phyloP scores from a whole-genome alignment of 192 early-diverging fungal species.

The Entomortierella beljakovae region DNA sequence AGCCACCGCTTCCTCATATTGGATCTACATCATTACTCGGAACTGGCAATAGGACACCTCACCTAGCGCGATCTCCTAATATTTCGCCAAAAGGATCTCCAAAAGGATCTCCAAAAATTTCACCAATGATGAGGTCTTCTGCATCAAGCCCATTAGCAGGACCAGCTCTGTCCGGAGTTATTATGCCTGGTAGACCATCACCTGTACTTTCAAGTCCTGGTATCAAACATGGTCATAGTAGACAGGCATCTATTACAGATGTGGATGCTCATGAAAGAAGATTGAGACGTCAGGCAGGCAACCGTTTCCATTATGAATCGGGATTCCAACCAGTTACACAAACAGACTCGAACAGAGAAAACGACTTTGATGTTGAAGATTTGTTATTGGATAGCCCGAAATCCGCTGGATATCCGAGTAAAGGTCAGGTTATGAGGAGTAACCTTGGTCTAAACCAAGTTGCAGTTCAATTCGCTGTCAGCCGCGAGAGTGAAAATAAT shows the following conservation, averaged over 20 bases:
- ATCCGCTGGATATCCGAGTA: conserved; percentile 10
- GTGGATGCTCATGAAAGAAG: conserved; percentile 52
- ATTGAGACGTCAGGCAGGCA: conserved; percentile 29
- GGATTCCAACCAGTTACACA: conserved; percentile 32
- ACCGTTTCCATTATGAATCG: conserved; percentile 49
- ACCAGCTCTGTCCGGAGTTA: conserved; percentile 35
- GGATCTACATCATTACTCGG: conserved; percentile 19
- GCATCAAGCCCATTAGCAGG: conserved; percentile 50
- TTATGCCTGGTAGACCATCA: conserved; percentile 31
- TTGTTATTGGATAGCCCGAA: conserved; percentile 40
- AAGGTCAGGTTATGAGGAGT: neutral
- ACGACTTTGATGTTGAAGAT: conserved; percentile 37
- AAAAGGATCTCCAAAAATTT: conserved; percentile 48
- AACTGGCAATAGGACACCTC: conserved; percentile 32
- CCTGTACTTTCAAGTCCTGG: conserved; percentile 21
- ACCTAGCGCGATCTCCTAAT: conserved; percentile 45
- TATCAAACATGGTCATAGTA: conserved; percentile 24
- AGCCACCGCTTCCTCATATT: conserved; percentile 10
- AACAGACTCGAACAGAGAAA: conserved; percentile 16
- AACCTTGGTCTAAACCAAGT: conserved; percentile 9
- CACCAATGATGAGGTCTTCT: conserved; percentile 41
- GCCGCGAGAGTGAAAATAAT: conserved; percentile 25
- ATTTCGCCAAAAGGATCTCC: conserved; percentile 49
- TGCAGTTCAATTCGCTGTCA: conserved; percentile 24
- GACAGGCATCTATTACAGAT: conserved; percentile 52